A percentile compares a stretch with the other conserved stretches of the same genome.
Evolutionary conservation across 2,329 filamentous ascomycete genomes (phyloP).

Genomic region (Ceratocystis papillata): DNA sequence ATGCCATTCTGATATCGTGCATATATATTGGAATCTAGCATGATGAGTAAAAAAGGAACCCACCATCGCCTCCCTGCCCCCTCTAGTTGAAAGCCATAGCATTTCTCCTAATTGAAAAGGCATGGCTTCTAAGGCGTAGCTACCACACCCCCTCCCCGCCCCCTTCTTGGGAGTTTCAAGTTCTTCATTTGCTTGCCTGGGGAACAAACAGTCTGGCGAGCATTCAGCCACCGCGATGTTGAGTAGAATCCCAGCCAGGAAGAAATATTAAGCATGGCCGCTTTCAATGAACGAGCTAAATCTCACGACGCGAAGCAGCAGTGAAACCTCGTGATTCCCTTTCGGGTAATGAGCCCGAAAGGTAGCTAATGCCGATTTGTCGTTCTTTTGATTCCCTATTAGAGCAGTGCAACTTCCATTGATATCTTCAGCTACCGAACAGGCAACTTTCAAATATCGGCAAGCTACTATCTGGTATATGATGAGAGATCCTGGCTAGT

Average conservation of each 20-base stretch:
- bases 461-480: not conserved
- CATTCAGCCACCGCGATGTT: slow-evolving; percentile 4
- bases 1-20: too few species aligned
- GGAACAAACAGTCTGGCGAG: not conserved
- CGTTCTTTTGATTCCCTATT: not conserved
- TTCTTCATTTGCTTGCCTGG: slow-evolving; percentile 2
- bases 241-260: not conserved
- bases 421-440: not conserved
- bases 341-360: not conserved
- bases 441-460: slow-evolving; percentile 7
- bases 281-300: not conserved
- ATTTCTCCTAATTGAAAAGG: too few species aligned
- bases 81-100: too few species aligned
- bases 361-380: not conserved
- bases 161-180: not conserved
- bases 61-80: too few species aligned
- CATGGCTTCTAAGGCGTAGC: not conserved
- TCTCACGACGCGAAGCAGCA: not conserved
- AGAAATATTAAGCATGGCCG: slow-evolving; percentile 1
- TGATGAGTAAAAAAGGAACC: too few species aligned
- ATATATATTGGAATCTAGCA: too few species aligned
- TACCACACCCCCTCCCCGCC: not conserved
- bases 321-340: not conserved
- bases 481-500: not conserved
- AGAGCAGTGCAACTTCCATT: not conserved